Conservation (phyloP, 768 basidiomycete genomes). For the Tylopilus sp. region DNA sequence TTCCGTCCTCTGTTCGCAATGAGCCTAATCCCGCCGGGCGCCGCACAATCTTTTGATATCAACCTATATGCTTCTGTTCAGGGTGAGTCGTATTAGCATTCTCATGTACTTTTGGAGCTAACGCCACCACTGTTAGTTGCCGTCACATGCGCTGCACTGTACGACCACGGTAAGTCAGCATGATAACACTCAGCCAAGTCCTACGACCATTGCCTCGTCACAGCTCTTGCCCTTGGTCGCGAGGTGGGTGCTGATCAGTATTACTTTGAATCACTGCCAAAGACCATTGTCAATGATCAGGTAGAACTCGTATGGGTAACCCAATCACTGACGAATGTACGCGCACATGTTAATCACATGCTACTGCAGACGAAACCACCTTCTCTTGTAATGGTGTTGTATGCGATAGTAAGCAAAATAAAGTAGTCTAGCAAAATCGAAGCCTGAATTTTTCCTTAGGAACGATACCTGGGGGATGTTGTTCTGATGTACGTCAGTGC, state of each 20-base stretch:
- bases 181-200: background rate
- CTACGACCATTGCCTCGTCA: background rate
- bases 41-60: background rate
- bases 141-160: conserved; percentile 25
- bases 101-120: background rate
- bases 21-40: conserved; percentile 21
- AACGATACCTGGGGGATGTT: conserved; percentile 30
- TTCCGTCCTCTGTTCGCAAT: conserved; percentile 11
- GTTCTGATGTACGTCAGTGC: conserved; percentile 24
- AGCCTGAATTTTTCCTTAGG: conserved; percentile 16
- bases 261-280: conserved; percentile 1
- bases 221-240: conserved; percentile 26
- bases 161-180: conserved; percentile 25
- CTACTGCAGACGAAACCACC: conserved; percentile 21
- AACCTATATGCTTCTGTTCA: conserved; percentile 21
- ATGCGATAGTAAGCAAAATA: conserved; percentile 20
- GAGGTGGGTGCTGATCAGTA: conserved; percentile 19
- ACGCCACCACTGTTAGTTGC: conserved; percentile 23
- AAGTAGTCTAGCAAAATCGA: background rate
- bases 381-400: conserved; percentile 25
- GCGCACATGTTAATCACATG: background rate
- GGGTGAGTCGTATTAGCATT: conserved; percentile 8
- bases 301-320: conserved; percentile 32
- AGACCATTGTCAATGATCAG: conserved; percentile 8
- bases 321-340: background rate